Evolutionary conservation across 306 rosid genomes (phyloP).

Genomic region (Quercus dentata): DNA sequence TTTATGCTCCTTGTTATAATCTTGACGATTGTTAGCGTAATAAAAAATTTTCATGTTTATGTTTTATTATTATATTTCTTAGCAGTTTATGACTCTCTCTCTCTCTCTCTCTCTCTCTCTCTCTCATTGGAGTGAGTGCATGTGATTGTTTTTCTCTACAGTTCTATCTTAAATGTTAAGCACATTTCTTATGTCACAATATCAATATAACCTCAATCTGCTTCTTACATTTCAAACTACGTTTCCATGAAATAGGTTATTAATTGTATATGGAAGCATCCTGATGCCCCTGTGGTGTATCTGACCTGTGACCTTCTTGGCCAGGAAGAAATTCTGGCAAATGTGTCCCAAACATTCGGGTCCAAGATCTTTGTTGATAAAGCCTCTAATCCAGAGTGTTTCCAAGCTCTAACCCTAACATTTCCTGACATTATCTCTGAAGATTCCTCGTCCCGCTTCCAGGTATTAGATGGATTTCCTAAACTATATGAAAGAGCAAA

Average conservation of each 20-base stretch:
- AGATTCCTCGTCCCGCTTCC: constrained; percentile 70
- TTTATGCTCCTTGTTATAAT: not conserved
- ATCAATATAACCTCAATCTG: constrained; percentile 4
- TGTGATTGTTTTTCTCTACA: not conserved
- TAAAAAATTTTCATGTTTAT: not conserved
- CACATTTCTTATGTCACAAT: constrained; percentile 6
- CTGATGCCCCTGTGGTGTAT: constrained; percentile 54
- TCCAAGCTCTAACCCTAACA: constrained; percentile 40
- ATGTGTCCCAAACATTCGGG: constrained; percentile 69
- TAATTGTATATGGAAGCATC: constrained; percentile 86
- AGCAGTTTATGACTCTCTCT: not conserved
- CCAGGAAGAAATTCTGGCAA: constrained; percentile 68
- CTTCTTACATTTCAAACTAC: constrained; percentile 14
- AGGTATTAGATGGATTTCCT: constrained; percentile 63
- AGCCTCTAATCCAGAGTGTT: constrained; percentile 47
- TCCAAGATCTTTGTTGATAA: constrained; percentile 63
- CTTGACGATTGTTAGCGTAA: not conserved
- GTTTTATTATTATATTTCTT: not conserved
- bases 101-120: not conserved
- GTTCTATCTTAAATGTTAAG: not conserved
- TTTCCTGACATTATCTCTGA: constrained; percentile 60
- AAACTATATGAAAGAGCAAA: constrained; percentile 55
- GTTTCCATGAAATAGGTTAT: constrained; percentile 49
- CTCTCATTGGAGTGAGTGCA: not conserved
- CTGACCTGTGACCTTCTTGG: constrained; percentile 69